Evolutionary conservation across 345 rosid genomes (phyloP).

Genomic region (Acer campestre): DNA sequence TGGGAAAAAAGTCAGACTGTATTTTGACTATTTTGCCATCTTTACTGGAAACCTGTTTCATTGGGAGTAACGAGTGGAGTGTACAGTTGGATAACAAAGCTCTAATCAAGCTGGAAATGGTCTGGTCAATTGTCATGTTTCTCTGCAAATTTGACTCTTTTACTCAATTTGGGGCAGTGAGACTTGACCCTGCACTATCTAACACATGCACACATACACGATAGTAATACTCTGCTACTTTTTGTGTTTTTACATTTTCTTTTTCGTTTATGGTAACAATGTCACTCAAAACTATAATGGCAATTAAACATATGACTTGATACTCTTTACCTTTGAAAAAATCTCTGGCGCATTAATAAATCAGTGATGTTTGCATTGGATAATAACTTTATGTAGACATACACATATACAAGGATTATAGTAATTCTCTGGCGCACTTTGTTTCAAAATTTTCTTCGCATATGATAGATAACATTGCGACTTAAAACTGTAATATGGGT

Average conservation of each 20-base stretch:
- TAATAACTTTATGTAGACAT: too few relatives aligned
- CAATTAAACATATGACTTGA: too few relatives aligned
- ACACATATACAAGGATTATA: not conserved
- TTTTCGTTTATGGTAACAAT: not conserved
- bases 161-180: not conserved
- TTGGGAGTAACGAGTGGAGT: not conserved
- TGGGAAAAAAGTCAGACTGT: not conserved
- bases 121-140: slow-evolving; percentile 1
- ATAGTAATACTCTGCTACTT: not conserved
- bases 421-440: not conserved
- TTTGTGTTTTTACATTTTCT: not conserved
- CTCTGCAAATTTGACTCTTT: not conserved
- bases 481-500: slow-evolving; percentile 7
- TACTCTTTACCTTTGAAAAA: too few relatives aligned
- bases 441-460: not conserved
- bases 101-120: not conserved
- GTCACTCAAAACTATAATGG: not conserved
- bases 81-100: not conserved
- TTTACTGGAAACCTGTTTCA: not conserved
- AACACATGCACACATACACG: not conserved
- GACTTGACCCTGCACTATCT: not conserved
- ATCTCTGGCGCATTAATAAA: too few relatives aligned
- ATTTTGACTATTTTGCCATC: not conserved
- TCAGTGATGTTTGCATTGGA: too few relatives aligned
- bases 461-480: not conserved